Evolutionary conservation across 805 yeast species (phyloP).

Genomic region (Lachancea kluyveri): DNA sequence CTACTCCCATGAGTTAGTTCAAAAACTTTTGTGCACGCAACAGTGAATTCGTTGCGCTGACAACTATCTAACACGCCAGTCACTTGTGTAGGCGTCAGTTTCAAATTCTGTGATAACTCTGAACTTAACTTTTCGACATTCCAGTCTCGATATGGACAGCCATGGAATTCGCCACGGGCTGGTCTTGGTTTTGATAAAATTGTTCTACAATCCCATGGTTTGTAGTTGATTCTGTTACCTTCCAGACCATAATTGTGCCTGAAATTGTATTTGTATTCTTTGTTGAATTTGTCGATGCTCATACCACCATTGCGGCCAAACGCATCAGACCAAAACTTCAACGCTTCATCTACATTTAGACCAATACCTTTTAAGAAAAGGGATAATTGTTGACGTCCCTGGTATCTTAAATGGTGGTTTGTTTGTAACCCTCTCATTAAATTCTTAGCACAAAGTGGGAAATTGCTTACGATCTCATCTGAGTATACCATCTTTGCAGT

Average conservation of each 20-base stretch:
- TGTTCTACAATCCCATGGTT: slow-evolving; percentile 79
- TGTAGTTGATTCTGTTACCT: slow-evolving; percentile 80
- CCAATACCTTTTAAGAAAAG: slow-evolving; percentile 89
- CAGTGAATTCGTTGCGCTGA: slow-evolving; percentile 63
- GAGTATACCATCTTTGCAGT: slow-evolving; percentile 56
- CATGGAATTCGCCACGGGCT: slow-evolving; percentile 65
- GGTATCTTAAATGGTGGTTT: slow-evolving; percentile 70
- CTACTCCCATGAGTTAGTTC: slow-evolving; percentile 47
- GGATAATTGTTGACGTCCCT: slow-evolving; percentile 80
- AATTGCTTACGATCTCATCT: slow-evolving; percentile 50
- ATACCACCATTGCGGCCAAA: slow-evolving; percentile 52
- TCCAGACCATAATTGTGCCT: slow-evolving; percentile 88
- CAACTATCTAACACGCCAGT: slow-evolving; percentile 62
- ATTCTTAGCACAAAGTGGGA: slow-evolving; percentile 75
- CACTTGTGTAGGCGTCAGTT: slow-evolving; percentile 40
- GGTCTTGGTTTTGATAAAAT: slow-evolving; percentile 72
- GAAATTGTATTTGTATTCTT: slow-evolving; percentile 83
- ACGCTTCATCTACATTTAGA: slow-evolving; percentile 76
- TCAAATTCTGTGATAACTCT: slow-evolving; percentile 53
- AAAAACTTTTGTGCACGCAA: slow-evolving; percentile 86
- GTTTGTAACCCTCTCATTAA: slow-evolving; percentile 55
- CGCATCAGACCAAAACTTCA: slow-evolving; percentile 74
- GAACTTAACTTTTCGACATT: slow-evolving; percentile 53
- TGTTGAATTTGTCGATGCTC: slow-evolving; percentile 70
- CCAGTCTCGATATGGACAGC: slow-evolving; percentile 87